Conservation (phyloP, 2,329 filamentous ascomycete species). For the Xenoacremonium recifei region DNA sequence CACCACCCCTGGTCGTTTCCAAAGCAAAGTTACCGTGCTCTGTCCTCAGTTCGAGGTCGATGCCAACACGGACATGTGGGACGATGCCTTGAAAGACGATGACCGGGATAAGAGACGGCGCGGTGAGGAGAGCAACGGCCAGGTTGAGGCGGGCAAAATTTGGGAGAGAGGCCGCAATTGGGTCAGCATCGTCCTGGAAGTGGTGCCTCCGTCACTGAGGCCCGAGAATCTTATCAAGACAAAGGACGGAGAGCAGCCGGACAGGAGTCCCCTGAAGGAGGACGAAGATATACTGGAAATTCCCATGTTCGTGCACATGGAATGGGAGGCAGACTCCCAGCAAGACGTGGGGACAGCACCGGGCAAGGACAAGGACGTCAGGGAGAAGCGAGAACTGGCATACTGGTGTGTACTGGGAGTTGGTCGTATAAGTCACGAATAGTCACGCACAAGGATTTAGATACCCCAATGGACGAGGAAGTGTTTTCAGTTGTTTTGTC, state of each 20-base stretch:
- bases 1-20: conserved; percentile 72
- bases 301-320: conserved; percentile 87
- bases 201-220: conserved; percentile 64
- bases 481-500: conserved; percentile 30
- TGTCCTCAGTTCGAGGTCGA: conserved; percentile 94
- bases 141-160: conserved; percentile 87
- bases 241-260: conserved; percentile 36
- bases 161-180: conserved; percentile 93
- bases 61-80: conserved; percentile 83
- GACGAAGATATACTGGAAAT: conserved; percentile 77
- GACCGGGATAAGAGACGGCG: conserved; percentile 36
- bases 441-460: conserved; percentile 29
- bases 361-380: conserved; percentile 57
- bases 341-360: conserved; percentile 60
- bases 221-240: conserved; percentile 33
- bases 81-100: conserved; percentile 75
- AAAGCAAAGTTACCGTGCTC: conserved; percentile 81
- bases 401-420: conserved; percentile 95
- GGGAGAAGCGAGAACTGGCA: conserved; percentile 82
- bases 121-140: conserved; percentile 41
- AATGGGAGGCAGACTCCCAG: conserved; percentile 76
- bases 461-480: conserved; percentile 40
- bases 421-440: conserved; percentile 67
- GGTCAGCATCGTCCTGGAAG: conserved; percentile 90
- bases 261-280: conserved; percentile 49